Evolutionary conservation across 164 flowering plant species (phyloP), one percentile per base, ranked within the genome.

Genomic region (Macadamia tetraphylla): DNA sequence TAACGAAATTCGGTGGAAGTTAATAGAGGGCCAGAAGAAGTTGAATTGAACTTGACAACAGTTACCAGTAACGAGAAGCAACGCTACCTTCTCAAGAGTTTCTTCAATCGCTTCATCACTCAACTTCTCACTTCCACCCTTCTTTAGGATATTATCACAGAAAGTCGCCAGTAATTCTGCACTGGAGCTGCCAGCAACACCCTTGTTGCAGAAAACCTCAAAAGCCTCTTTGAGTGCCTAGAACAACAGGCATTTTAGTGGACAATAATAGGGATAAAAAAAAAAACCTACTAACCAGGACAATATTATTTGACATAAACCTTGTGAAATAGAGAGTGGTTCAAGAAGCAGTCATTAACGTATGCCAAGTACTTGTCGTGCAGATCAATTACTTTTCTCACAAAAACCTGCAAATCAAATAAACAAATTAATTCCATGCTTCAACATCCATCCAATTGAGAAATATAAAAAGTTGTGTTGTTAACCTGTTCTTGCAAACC

Each of bases 161-260:
- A 91, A 94, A 23, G 94, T 88, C 60, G 98, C 96, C 17, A 94
- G 78, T 10, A 88, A 80, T 70, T 94, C 98, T 7, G 97, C 98
- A 86, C 91, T 87, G 3, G 97, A 81, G 75, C 86, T 83, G 58
- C 97, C 96, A 71, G 89, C 85, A 67, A 94, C 97, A 70, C 87
- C 87, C 78, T 94, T 94, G 80, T 91, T 91, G 83, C 94, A 90
- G 67, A 94, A 87, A 18, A 85, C 81, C 79, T 92, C 97, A 82
- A 94, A 94, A 60, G 95, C 98, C 75, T 90, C 99, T 70, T 89
- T 94, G n/a, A 92, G 82, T 31, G 97, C 95, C 98, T 94, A 67
- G n/a, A 63, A 66, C 12, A 58, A 13, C n/a, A 48, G 6, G 46
- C 1, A 32, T 57, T 18, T 69, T 57, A 69, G 69, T 53, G 44